phyloP scores from a whole-genome alignment of 2,329 filamentous ascomycete species.

The Cordyceps sp. region DNA sequence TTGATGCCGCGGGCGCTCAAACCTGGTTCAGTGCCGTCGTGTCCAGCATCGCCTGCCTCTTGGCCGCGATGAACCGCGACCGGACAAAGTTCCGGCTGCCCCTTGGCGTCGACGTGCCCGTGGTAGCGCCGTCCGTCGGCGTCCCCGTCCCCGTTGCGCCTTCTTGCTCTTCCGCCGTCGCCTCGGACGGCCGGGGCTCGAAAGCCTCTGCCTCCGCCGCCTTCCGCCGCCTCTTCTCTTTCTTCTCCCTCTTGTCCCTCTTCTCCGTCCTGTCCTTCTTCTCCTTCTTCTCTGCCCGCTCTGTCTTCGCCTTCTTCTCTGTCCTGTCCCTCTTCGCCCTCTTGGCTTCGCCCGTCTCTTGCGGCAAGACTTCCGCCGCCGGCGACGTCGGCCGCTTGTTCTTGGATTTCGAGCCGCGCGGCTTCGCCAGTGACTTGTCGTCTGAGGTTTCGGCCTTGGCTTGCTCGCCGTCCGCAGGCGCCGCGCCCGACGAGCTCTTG shows the following conservation, averaged over 20 bases:
- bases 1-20: slow-evolving; percentile 10
- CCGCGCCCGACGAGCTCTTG: slow-evolving; percentile 19
- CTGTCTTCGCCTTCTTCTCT: not conserved
- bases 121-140: slow-evolving; percentile 20
- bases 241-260: slow-evolving; percentile 25
- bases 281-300: slow-evolving; percentile 7
- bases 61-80: slow-evolving; percentile 74
- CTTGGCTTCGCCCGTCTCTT: too few species aligned
- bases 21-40: slow-evolving; percentile 76
- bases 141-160: slow-evolving; percentile 17
- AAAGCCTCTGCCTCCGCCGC: slow-evolving; percentile 19
- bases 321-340: slow-evolving; percentile 6
- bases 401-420: slow-evolving; percentile 2
- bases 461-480: not conserved
- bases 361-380: slow-evolving; percentile 1
- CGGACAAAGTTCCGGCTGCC: slow-evolving; percentile 55
- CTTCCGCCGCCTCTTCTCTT: slow-evolving; percentile 32
- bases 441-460: slow-evolving; percentile 12
- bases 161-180: not conserved
- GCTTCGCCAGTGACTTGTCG: too few species aligned
- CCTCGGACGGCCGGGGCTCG: slow-evolving; percentile 7
- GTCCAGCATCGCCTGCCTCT: slow-evolving; percentile 69
- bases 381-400: too few species aligned
- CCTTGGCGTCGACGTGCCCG: slow-evolving; percentile 28
- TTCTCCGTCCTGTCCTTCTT: slow-evolving; percentile 19